These are phyloP conservation scores for Boletus vinaceobasis DNA, from an alignment of 768 basidiomycete species.

Conservation along the genomic window DNA sequence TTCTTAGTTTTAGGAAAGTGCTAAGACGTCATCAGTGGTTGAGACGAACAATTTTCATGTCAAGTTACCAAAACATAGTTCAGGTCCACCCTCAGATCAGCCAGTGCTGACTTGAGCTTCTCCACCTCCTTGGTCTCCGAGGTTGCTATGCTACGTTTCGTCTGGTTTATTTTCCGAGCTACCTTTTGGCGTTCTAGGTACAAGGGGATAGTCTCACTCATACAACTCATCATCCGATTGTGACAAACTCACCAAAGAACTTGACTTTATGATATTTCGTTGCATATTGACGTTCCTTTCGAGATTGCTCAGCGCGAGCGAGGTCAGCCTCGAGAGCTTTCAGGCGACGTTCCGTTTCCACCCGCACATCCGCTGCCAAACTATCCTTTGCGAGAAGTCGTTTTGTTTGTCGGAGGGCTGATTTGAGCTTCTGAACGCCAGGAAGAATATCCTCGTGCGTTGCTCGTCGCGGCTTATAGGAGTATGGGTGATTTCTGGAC, in stretches of 20 bases:
- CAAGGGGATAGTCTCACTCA: neutral
- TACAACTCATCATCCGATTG: neutral
- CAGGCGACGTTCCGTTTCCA: conserved; percentile 76
- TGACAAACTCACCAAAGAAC: conserved; percentile 76
- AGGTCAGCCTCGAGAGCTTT: conserved; percentile 75
- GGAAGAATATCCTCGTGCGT: conserved; percentile 33
- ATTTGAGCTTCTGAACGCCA: conserved; percentile 85
- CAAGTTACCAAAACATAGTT: conserved; percentile 78
- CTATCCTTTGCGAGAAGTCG: conserved; percentile 82
- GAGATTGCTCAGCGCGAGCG: conserved; percentile 53
- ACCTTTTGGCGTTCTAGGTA: conserved; percentile 82
- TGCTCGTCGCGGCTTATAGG: conserved; percentile 4
- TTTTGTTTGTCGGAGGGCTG: conserved; percentile 77
- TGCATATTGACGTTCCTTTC: conserved; percentile 71
- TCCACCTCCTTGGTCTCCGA: conserved; percentile 36
- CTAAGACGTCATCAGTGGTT: conserved; percentile 35
- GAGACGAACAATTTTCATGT: neutral
- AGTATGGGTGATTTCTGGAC: conserved; percentile 12
- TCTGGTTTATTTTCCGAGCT: conserved; percentile 67
- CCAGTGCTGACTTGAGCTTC: conserved; percentile 46
- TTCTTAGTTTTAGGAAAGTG: conserved; percentile 83
- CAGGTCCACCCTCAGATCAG: conserved; percentile 75
- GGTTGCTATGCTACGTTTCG: conserved; percentile 50
- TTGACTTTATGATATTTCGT: conserved; percentile 85
- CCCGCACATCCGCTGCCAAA: conserved; percentile 79